Conservation (phyloP, 352 stramenopile species). For the Plasmopara muralis region DNA sequence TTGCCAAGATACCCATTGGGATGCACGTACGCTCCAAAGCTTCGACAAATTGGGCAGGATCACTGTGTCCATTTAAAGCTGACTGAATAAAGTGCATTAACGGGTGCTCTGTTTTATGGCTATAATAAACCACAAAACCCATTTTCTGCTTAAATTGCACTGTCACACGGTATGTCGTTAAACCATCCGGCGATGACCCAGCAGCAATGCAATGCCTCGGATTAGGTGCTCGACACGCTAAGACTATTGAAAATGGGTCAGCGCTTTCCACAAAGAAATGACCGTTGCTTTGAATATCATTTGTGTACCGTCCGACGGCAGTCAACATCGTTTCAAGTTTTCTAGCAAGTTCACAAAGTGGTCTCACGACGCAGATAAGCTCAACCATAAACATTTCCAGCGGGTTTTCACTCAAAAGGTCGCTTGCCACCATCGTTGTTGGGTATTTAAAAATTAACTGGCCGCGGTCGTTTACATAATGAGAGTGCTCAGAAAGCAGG, state of each 20-base stretch:
- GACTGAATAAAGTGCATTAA: constrained; percentile 85
- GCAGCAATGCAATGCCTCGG: constrained; percentile 60
- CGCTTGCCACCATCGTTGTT: constrained; percentile 50
- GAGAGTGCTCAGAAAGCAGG: constrained; percentile 51
- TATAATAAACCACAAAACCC: constrained; percentile 83
- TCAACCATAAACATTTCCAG: constrained; percentile 85
- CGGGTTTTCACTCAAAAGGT: constrained; percentile 76
- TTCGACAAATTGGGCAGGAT: constrained; percentile 74
- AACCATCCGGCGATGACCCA: constrained; percentile 61
- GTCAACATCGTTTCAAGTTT: constrained; percentile 75
- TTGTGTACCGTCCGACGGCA: constrained; percentile 63
- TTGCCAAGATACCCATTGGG: constrained; percentile 75
- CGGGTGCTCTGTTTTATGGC: constrained; percentile 78
- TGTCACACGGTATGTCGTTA: constrained; percentile 70
- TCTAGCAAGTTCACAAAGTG: constrained; percentile 74
- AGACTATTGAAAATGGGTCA: constrained; percentile 77
- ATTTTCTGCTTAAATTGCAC: constrained; percentile 88
- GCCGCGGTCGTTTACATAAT: constrained; percentile 67
- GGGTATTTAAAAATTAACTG: constrained; percentile 83
- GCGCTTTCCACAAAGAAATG: constrained; percentile 83
- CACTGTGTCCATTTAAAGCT: constrained; percentile 70
- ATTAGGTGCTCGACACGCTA: constrained; percentile 67
- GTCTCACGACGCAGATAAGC: constrained; percentile 80
- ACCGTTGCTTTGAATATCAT: constrained; percentile 56
- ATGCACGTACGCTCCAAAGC: constrained; percentile 79